A percentile compares a stretch with the other conserved stretches of the same genome.
Evolutionary conservation across 2,329 filamentous ascomycete genomes (phyloP).

Genomic region (Intubia oerlemansii): DNA sequence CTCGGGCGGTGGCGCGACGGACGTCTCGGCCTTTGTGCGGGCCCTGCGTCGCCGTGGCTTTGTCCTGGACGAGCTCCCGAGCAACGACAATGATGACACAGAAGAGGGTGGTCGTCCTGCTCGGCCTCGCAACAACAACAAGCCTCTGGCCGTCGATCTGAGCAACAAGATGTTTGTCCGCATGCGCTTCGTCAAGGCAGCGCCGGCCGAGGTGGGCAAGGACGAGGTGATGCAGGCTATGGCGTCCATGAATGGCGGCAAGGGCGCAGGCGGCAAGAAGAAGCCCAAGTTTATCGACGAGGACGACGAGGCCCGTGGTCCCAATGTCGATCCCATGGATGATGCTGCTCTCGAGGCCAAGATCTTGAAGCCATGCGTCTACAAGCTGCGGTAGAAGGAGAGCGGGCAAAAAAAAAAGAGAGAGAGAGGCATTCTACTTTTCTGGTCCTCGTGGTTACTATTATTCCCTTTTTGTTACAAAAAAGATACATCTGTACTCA

Average conservation of each 20-base stretch:
- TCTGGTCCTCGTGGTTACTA: background rate
- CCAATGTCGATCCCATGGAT: slow-evolving; percentile 30
- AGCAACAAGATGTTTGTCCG: slow-evolving; percentile 97
- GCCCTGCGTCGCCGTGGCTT: slow-evolving; percentile 68
- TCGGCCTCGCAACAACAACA: slow-evolving; percentile 8
- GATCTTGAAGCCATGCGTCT: slow-evolving; percentile 83
- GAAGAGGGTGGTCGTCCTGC: too few relatives aligned
- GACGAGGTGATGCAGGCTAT: slow-evolving; percentile 21
- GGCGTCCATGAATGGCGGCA: slow-evolving; percentile 2
- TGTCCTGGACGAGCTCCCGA: slow-evolving; percentile 32
- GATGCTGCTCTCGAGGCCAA: slow-evolving; percentile 37
- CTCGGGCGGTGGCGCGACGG: slow-evolving; percentile 51
- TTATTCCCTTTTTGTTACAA: background rate
- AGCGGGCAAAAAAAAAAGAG: too few relatives aligned
- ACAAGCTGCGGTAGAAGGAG: slow-evolving; percentile 81
- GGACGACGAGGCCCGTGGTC: slow-evolving; percentile 23
- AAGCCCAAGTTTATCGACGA: slow-evolving; percentile 37
- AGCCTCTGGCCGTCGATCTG: slow-evolving; percentile 42
- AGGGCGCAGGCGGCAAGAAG: slow-evolving; percentile 14
- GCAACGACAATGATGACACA: slow-evolving; percentile 21
- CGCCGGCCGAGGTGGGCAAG: slow-evolving; percentile 55
- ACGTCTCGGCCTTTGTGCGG: slow-evolving; percentile 71
- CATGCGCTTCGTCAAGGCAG: slow-evolving; percentile 85
- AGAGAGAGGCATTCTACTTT: slow-evolving; percentile 2
- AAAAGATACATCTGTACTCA: too few relatives aligned